Conservation (phyloP, 331 rosid genomes). For the Quercus lobata region DNA sequence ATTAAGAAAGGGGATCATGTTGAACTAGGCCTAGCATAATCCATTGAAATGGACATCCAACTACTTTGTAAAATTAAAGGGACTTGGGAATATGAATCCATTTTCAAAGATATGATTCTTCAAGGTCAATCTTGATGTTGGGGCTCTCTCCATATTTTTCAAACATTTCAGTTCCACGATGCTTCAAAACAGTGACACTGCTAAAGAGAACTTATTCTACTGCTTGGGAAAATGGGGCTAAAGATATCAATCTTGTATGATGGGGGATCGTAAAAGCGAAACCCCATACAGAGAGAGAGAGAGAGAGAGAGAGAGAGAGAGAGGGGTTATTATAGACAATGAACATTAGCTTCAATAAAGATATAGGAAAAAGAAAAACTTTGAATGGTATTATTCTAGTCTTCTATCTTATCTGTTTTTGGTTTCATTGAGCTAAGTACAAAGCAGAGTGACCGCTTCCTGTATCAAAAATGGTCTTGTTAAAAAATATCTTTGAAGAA, state of each 20-base stretch:
- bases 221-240: too few relatives aligned
- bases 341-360: background rate
- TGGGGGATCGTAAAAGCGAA: too few relatives aligned
- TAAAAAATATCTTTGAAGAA: background rate
- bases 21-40: slow-evolving; percentile 14
- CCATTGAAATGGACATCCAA: slow-evolving; percentile 26
- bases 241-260: too few relatives aligned
- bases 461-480: background rate
- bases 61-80: background rate
- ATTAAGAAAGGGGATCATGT: slow-evolving; percentile 17
- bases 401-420: background rate
- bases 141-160: background rate
- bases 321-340: background rate
- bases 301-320: background rate
- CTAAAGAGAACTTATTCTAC: too few relatives aligned
- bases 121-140: slow-evolving; percentile 19
- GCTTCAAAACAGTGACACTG: too few relatives aligned
- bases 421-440: background rate
- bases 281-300: too few relatives aligned
- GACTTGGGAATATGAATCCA: background rate
- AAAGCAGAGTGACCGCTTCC: background rate
- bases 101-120: slow-evolving; percentile 29
- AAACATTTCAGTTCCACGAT: too few relatives aligned
- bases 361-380: background rate
- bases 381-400: background rate